A percentile compares a stretch with the other conserved stretches of the same genome.
Evolutionary conservation across 2,329 filamentous ascomycete species (phyloP).

Genomic region (Chaetomium sp.): DNA sequence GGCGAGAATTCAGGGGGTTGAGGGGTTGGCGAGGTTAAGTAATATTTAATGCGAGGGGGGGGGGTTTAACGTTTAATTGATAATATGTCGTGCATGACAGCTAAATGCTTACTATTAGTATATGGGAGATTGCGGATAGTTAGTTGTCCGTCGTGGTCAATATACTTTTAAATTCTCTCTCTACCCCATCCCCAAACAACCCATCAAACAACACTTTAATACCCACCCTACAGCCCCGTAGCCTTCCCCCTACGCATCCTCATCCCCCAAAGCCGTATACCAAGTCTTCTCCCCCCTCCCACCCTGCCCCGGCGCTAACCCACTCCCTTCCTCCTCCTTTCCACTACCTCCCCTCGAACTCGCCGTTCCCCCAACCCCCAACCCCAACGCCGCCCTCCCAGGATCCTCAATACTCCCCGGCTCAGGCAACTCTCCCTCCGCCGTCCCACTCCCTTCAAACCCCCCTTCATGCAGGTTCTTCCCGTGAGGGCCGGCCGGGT

Average conservation of each 20-base stretch:
- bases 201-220: not conserved
- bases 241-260: not conserved
- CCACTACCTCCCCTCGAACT: no score
- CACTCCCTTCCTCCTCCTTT: no score
- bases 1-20: no score
- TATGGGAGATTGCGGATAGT: no score
- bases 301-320: no score
- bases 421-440: slow-evolving; percentile 20
- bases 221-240: no score
- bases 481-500: slow-evolving; percentile 20
- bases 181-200: not conserved
- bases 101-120: no score
- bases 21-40: not conserved
- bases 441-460: slow-evolving; percentile 22
- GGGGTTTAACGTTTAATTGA: not conserved
- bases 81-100: no score
- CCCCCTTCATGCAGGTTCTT: slow-evolving; percentile 26
- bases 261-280: slow-evolving; percentile 12
- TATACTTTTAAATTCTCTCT: not conserved
- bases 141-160: no score
- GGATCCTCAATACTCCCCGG: slow-evolving; percentile 25
- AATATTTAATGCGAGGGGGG: slow-evolving; percentile 1
- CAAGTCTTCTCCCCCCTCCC: slow-evolving; percentile 2
- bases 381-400: slow-evolving; percentile 8
- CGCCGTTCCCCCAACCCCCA: not conserved